Base-by-base conservation (phyloP, 176 grass and related monocot genomes). In the Cenchrus americanus region DNA sequence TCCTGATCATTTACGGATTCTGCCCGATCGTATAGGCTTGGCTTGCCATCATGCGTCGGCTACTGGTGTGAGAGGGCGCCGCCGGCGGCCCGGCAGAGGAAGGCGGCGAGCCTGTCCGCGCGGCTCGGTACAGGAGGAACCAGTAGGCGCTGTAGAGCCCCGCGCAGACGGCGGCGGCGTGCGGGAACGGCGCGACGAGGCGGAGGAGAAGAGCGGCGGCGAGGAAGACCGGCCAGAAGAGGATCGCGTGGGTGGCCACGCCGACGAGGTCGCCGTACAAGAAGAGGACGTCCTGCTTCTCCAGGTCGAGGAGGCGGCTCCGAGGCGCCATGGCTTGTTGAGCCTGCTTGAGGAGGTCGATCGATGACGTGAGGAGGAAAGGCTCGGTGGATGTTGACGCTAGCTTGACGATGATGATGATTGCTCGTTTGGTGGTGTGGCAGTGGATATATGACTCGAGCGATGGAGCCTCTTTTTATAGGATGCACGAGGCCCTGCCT, bases 201-300 rank as follows among this genome's bases (percentile, higher is more conserved):
- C 34, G 34, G 34, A 37, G 34, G 34, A 37, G 34, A 37, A 37
- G 34, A 24, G 80, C 80, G 12, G 68, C 67, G 8, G 85, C 88
- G 80, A 86, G 89, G 61, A 94, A 84, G 62, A 97, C 86, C 42
- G 92, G 88, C 88, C 82, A 93, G 46, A 91, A 89, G 88, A 93
- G 91, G 80, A 93, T 46, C 55, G 55, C 87, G 74, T 88, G 77
- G 70, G 93, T 88, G 71, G 85, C 41, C 12, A 91, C 81, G 78
- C 92, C 93, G 21, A 60, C 63, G 27, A 7, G 3, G 18, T 58
- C 54, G 3, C 90, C 92, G 66, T 93, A 94, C 84, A 93, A 93
- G 69, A 49, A 49, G 69, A 49, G 44, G 58, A 91, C 85, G 80
- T 90, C 94, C 75, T 98, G 73, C 14, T 47, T 86, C 80, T 98